Percentiles rank a stretch among this genome's conserved stretches.
Evolutionary conservation across 805 yeast species (phyloP).

Genomic region (Candida caryicola): DNA sequence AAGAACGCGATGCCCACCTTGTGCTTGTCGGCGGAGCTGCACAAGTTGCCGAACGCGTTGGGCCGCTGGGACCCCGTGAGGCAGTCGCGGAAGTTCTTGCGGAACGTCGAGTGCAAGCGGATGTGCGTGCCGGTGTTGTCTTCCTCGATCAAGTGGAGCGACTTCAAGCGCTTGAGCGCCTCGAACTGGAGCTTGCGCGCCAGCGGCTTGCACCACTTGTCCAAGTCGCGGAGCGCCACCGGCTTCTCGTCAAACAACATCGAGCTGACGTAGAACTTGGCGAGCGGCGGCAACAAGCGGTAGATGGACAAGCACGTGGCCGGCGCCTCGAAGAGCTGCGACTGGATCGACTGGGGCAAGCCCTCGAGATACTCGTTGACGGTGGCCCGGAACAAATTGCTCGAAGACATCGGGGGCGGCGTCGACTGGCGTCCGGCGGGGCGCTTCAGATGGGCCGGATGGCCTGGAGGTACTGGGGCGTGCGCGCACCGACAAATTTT

Average conservation of each 20-base stretch:
- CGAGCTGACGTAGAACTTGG: constrained; percentile 84
- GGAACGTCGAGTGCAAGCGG: constrained; percentile 68
- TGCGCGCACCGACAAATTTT: background rate
- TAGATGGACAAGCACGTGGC: constrained; percentile 95
- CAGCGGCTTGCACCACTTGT: constrained; percentile 67
- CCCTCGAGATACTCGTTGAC: constrained; percentile 89
- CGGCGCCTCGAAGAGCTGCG: constrained; percentile 74
- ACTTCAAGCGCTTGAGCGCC: constrained; percentile 71
- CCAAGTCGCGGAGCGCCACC: constrained; percentile 62
- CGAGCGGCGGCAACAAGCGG: constrained; percentile 81
- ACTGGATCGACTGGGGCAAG: constrained; percentile 82
- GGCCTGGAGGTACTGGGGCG: background rate
- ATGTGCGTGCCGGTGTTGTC: constrained; percentile 45
- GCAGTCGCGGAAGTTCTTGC: constrained; percentile 74
- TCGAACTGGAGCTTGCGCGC: constrained; percentile 65
- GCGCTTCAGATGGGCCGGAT: no score
- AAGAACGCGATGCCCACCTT: constrained; percentile 62
- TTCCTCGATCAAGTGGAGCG: constrained; percentile 73
- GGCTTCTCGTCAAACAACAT: constrained; percentile 81
- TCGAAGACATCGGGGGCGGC: constrained; percentile 19
- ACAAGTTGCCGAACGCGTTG: constrained; percentile 74
- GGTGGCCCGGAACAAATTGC: constrained; percentile 54
- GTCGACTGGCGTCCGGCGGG: no score
- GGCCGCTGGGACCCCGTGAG: constrained; percentile 72
- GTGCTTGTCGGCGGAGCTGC: constrained; percentile 52